phyloP scores from a whole-genome alignment of 1,284 basidiomycete species.

The Mycosarcoma mackinlayi region DNA sequence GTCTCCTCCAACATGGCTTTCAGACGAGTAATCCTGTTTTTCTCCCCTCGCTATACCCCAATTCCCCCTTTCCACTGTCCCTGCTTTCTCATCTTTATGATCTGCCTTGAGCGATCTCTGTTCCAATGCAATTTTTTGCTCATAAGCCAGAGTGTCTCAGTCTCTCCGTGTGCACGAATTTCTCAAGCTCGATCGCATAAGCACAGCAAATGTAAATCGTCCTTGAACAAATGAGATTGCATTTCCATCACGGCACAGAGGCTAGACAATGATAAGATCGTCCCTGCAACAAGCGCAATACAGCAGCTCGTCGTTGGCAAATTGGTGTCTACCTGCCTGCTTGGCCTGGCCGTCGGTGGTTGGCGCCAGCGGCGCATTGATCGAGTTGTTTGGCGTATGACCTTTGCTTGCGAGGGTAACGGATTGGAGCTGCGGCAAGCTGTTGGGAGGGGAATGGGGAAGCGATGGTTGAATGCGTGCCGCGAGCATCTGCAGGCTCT shows the following conservation, averaged over 20 bases:
- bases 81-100: background rate
- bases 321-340: slow-evolving; percentile 26
- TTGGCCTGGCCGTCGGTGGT: background rate
- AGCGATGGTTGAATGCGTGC: slow-evolving; percentile 25
- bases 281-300: slow-evolving; percentile 50
- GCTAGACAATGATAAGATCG: slow-evolving; percentile 50
- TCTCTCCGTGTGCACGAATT: too few species aligned
- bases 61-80: background rate
- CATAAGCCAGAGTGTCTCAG: too few species aligned
- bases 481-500: slow-evolving; percentile 45
- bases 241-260: too few species aligned
- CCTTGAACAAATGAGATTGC: too few species aligned
- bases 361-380: slow-evolving; percentile 6
- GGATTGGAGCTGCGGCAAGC: background rate
- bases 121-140: slow-evolving; percentile 12
- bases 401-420: slow-evolving; percentile 28
- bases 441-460: background rate
- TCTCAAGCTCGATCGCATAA: too few species aligned
- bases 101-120: too few species aligned
- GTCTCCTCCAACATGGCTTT: slow-evolving; percentile 30
- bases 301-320: slow-evolving; percentile 48
- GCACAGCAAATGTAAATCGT: background rate
- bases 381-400: slow-evolving; percentile 30
- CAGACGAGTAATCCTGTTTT: background rate
- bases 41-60: slow-evolving; percentile 19